phyloP scores from a whole-genome alignment of 163 green algal species.

The Dunaliella salina region DNA sequence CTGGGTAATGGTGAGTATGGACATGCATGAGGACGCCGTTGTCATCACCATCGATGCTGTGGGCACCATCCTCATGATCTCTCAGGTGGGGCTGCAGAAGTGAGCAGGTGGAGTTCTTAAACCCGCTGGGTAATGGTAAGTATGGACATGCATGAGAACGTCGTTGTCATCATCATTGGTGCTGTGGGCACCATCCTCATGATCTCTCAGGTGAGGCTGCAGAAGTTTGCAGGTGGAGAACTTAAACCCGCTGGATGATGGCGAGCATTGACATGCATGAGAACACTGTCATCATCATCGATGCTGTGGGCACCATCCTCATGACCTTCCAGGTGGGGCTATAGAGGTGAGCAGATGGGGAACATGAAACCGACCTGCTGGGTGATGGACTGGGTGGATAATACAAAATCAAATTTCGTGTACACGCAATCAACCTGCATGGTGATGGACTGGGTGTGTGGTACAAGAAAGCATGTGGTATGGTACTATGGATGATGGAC shows the following conservation, averaged over 20 bases:
- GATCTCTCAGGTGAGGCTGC: slow-evolving; percentile 28
- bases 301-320: slow-evolving; percentile 44
- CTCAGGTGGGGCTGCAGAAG: slow-evolving; percentile 13
- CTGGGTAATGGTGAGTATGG: slow-evolving; percentile 18
- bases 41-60: slow-evolving; percentile 43
- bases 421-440: too few relatives aligned
- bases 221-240: too few relatives aligned
- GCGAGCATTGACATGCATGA: slow-evolving; percentile 32
- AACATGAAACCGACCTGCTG: too few relatives aligned
- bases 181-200: slow-evolving; percentile 46
- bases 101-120: neutral
- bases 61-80: slow-evolving; percentile 51
- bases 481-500: too few relatives aligned
- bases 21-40: slow-evolving; percentile 38
- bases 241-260: too few relatives aligned
- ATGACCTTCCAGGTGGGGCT: slow-evolving; percentile 35
- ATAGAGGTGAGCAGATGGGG: neutral
- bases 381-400: too few relatives aligned
- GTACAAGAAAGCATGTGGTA: too few relatives aligned
- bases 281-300: slow-evolving; percentile 45
- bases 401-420: too few relatives aligned
- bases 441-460: too few relatives aligned
- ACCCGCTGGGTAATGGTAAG: neutral
- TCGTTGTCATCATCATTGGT: slow-evolving; percentile 46
- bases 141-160: slow-evolving; percentile 39